Evolutionary conservation across 129 eudicot species (phyloP), one percentile per base, ranked within the genome.

Genomic region (Saussurea involucrata): DNA sequence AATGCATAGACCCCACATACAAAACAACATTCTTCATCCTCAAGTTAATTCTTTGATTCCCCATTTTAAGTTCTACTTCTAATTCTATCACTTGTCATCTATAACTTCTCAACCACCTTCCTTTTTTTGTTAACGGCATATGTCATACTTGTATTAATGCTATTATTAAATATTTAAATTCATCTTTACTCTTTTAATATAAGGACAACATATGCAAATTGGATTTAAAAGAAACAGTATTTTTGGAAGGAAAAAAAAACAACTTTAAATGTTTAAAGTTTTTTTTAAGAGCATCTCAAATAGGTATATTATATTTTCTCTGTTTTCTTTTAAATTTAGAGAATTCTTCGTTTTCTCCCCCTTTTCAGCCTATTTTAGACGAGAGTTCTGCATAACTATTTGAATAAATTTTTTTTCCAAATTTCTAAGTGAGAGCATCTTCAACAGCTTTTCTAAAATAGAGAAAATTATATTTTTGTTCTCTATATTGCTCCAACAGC

Each of bases 21-120:
- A 44, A n/a, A 61, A 33, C 66, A 66, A 80, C 76, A 80, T 80
- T 68, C 84, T 80, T 80, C 71, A 74, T 67, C 33, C 22, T 74
- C 65, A 80, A 80, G 84, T 68, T 36, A 68, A 53, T 66, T 55
- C 15, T 80, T 70, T 25, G 12, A 24, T 13, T 24, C 12, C 29
- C 11, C 64, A 66, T 7, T 42, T 70, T 24, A 63, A 31, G 74
- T 67, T 80, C 75, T 66, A 74, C 55, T 73, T 57, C 15, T 25
- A 67, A 67, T 73, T 57, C 10, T 36, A 27, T 71, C 37, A 67
- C 55, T 74, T 44, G 53, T 55, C 71, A 66, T 74, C 79, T 36
- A 72, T 32, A 27, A 53, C 79, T 36, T 73, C 46, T 80, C 69
- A 73, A 74, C 83, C 27, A 80, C 76, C 75, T 34, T 71, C 31